phyloP scores from a whole-genome alignment of 176 grass and related monocot species.

The Cenchrus purpureus region DNA sequence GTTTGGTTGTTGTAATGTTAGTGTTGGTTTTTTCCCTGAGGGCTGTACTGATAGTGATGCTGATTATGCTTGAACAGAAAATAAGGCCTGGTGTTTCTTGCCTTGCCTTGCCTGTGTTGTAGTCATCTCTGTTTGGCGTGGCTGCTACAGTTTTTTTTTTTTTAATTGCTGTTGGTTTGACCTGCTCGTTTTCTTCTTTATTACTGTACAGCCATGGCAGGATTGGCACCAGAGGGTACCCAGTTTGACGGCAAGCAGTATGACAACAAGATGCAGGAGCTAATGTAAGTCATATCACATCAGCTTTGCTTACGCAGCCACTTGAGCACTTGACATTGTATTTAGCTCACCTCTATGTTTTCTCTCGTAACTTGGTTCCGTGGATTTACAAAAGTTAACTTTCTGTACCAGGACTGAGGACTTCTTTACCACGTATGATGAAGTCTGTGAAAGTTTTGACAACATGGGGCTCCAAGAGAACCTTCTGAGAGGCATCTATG shows the following conservation, averaged over 20 bases:
- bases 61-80: neutral
- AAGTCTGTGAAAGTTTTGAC: conserved; percentile 76
- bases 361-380: neutral
- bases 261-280: conserved; percentile 54
- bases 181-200: neutral
- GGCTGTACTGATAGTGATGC: too few species aligned
- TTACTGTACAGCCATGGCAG: conserved; percentile 48
- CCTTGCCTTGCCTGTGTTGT: neutral
- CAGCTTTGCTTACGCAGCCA: neutral
- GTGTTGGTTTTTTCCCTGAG: neutral
- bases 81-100: neutral
- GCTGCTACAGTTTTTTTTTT: neutral
- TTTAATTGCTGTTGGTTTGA: neutral
- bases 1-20: neutral
- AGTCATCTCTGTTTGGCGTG: neutral
- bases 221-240: conserved; percentile 55
- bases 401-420: conserved; percentile 47
- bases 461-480: conserved; percentile 78
- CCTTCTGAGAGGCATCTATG: conserved; percentile 82
- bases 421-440: conserved; percentile 80
- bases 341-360: neutral
- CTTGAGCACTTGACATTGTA: neutral
- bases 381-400: neutral
- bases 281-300: conserved; percentile 49
- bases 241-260: conserved; percentile 64